A percentile compares a stretch with the other conserved stretches of the same genome.
Conservation (phyloP, 2,329 filamentous ascomycete species). For the Aspergillus sclerotialis region DNA sequence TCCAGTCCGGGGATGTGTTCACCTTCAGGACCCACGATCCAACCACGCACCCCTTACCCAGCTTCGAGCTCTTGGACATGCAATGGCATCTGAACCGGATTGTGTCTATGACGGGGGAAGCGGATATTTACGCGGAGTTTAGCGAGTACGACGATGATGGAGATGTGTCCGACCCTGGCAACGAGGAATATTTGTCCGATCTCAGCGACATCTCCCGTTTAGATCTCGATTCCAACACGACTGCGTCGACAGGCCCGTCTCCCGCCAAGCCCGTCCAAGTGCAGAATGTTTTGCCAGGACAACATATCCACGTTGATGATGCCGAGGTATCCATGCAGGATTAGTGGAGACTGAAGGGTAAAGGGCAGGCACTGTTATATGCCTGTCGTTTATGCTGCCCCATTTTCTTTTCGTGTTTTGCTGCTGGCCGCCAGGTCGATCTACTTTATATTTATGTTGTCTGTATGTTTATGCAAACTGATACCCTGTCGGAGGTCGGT, state of each 20-base stretch:
- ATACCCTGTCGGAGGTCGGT: background rate
- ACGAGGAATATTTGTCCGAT: background rate
- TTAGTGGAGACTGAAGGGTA: background rate
- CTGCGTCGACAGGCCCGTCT: background rate
- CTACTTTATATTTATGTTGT: background rate
- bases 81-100: constrained; percentile 1
- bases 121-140: background rate
- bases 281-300: background rate
- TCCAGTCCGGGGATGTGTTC: constrained; percentile 1
- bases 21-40: constrained; percentile 1
- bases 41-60: constrained; percentile 3
- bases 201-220: background rate
- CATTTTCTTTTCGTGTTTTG: background rate
- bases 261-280: background rate
- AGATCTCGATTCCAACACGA: background rate
- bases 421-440: background rate
- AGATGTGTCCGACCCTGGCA: background rate
- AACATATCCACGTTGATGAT: background rate
- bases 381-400: background rate
- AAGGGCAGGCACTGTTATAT: background rate
- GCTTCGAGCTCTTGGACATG: constrained; percentile 3
- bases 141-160: background rate
- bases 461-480: background rate
- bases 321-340: background rate
- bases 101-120: background rate